Base-by-base conservation (phyloP, 164 flowering plant genomes). In the Protea cynaroides region DNA sequence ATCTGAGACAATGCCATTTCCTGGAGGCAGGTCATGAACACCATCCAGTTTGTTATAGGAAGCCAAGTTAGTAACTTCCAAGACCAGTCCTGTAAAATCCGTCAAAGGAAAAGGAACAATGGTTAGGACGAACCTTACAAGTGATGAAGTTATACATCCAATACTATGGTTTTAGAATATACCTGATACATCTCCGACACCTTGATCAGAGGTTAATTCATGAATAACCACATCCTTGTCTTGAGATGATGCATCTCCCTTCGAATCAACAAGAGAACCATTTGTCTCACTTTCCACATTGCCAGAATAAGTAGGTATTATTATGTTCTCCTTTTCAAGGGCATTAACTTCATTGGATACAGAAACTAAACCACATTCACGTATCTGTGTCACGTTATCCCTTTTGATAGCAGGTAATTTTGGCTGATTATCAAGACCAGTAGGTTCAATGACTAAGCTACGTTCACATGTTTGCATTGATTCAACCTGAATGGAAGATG, bases 111-210 rank as follows among this genome's bases (percentile, higher is more conserved):
- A 38, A 46, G 46, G 46, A 37, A 25, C 47, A 50, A 8, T 18
- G 50, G 34, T 65, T 66, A 21, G 18, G 3, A 40, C 4, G 4
- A 40, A 22, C 21, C 44, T 8, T 6, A 43, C 3, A 29, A 4
- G 0, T n/a, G 34, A 49, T 37, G 17, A 56, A 22, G 24, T 59
- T 36, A 19, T 19, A 15, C 44, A 62, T 49, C 34, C 8, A 54
- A 36, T 60, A 9, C 4, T 25, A 44, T 37, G 29, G 14, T 21
- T 40, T 19, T 18, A 19, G 8, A 22, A 62, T 58, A 57, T 71
- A 80, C 80, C 83, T 71, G 74, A 40, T 62, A 64, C 63, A 52
- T 70, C 59, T 8, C 56, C 64, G 62, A 58, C 56, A 43, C 59
- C 23, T 34, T 50, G 24, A 56, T 62, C 68, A 57, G 71, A 63